Evolutionary conservation across 768 basidiomycete genomes (phyloP), one percentile per base, ranked within the genome.

Genomic region (Phanerochaete sordida): DNA sequence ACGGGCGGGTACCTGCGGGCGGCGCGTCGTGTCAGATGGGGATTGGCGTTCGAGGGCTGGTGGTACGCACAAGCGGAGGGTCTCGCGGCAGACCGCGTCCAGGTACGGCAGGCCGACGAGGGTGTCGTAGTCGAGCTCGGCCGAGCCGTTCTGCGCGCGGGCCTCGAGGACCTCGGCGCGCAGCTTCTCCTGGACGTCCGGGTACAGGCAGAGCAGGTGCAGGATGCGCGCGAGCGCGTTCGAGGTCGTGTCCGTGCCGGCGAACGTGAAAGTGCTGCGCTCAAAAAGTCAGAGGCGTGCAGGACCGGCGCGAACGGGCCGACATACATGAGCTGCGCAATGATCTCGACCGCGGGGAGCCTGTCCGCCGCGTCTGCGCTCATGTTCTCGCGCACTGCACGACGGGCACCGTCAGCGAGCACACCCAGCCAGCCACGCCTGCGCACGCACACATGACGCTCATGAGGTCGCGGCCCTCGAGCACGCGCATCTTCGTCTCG

Each of bases 1-100:
- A 85, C 79, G 0, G 85, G 84, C 0, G 84, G 53, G 62, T 87
- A 77, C 0, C 68, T 69, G 30, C 48, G 44, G 0, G 66, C 67
- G 31, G n/a, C n/a, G n/a, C n/a, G 15, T 24, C 47, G 50, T 26
- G 48, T 24, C 24, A 44, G 24, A n/a, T n/a, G n/a, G n/a, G n/a
- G n/a, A n/a, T n/a, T n/a, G n/a, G n/a, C n/a, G n/a, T n/a, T n/a
- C n/a, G n/a, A n/a, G n/a, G n/a, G 4, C 6, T 5, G 48, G 24
- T 26, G 19, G 15, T 6, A 52, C 67, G 56, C 28, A 72, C 69
- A 72, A 16, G 16, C 70, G 57, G 12, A 71, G 59, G 0, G 69
- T 71, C 28, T 63, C 59, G 48, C 59, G 57, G 59, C 64, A 66
- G 1, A 73, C 62, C 1, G 71, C 71, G 49, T 73, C 71, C n/a